Conservation (phyloP, 1,284 basidiomycete species). For the Athelia sp. region DNA sequence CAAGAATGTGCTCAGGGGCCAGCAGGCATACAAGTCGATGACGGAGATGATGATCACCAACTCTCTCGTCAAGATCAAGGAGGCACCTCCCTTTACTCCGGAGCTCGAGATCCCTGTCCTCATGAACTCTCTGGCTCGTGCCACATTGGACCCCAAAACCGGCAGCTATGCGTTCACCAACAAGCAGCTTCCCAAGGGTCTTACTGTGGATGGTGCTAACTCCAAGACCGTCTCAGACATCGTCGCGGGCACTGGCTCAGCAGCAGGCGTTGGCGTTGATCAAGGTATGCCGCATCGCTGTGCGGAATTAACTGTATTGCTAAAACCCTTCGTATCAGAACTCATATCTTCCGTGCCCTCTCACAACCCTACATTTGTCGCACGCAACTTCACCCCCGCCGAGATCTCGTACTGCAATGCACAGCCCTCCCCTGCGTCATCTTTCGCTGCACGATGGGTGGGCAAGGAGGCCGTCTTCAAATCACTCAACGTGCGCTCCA, state of each 20-base stretch:
- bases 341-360: constrained; percentile 91
- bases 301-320: constrained; percentile 9
- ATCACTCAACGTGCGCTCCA: constrained; percentile 86
- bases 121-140: constrained; percentile 90
- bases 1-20: constrained; percentile 66
- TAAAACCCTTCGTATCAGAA: constrained; percentile 45
- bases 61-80: constrained; percentile 94
- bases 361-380: constrained; percentile 84
- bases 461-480: constrained; percentile 99
- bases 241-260: constrained; percentile 38
- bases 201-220: constrained; percentile 61
- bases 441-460: constrained; percentile 95
- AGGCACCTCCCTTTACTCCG: constrained; percentile 83
- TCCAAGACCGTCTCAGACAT: constrained; percentile 57
- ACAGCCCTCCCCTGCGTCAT: constrained; percentile 86
- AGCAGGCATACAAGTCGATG: constrained; percentile 88
- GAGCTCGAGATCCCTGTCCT: constrained; percentile 89
- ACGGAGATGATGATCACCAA: constrained; percentile 93
- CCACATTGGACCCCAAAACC: constrained; percentile 77
- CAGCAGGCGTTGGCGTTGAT: constrained; percentile 80
- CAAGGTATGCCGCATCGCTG: constrained; percentile 51
- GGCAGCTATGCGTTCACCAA: constrained; percentile 76
- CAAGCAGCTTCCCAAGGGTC: constrained; percentile 51
- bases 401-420: constrained; percentile 85
- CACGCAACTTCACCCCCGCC: constrained; percentile 89